These are phyloP conservation scores for Lunasporangiospora selenospora DNA, from an alignment of 192 early-diverging fungal species.

Conservation along the genomic window DNA sequence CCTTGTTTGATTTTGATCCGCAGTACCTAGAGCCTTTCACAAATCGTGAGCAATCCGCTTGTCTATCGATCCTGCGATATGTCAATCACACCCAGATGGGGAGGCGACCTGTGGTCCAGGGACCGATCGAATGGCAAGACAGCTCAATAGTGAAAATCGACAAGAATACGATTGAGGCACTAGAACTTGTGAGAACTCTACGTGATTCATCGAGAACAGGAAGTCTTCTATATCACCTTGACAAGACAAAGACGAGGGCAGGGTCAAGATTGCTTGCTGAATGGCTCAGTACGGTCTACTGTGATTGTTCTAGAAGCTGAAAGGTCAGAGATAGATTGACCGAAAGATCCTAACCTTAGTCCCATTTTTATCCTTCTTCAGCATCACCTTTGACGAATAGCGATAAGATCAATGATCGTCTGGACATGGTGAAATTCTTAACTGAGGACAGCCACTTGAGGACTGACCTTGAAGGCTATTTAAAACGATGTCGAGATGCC, in stretches of 20 bases:
- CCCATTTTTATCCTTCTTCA: conserved; percentile 16
- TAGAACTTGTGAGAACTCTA: conserved; percentile 76
- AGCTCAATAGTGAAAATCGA: conserved; percentile 78
- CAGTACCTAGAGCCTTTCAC: conserved; percentile 11
- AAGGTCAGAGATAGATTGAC: not conserved
- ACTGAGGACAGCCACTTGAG: conserved; percentile 59
- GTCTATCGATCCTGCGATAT: conserved; percentile 72
- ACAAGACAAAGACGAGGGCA: conserved; percentile 80
- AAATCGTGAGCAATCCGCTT: conserved; percentile 47
- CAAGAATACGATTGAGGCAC: conserved; percentile 74
- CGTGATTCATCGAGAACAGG: conserved; percentile 57
- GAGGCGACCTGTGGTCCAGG: conserved; percentile 64
- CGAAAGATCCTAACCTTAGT: not conserved
- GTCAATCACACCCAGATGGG: conserved; percentile 75
- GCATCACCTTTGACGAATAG: conserved; percentile 72
- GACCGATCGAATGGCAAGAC: conserved; percentile 61
- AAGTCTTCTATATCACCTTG: conserved; percentile 74
- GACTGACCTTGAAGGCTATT: conserved; percentile 51
- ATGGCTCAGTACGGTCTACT: conserved; percentile 59
- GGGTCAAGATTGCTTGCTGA: conserved; percentile 77
- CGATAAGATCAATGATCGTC: conserved; percentile 68
- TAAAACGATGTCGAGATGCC: conserved; percentile 68
- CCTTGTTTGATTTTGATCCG: conserved; percentile 26
- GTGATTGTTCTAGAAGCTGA: not conserved
- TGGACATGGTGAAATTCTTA: conserved; percentile 82